phyloP scores from a whole-genome alignment of 2,329 filamentous ascomycete genomes.

The Xylariomycetidae sp. region DNA sequence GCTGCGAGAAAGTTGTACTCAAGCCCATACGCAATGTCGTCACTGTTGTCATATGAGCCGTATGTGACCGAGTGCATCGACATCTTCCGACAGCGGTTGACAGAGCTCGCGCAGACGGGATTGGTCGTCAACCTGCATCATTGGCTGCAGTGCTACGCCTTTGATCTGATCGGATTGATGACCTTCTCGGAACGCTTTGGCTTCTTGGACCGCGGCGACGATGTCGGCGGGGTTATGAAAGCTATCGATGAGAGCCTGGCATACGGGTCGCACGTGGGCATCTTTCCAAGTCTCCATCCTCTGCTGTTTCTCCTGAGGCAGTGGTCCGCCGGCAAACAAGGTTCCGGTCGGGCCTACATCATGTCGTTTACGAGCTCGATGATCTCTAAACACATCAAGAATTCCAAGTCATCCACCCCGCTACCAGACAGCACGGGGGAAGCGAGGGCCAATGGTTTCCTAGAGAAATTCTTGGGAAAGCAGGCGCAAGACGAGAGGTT shows the following conservation, averaged over 20 bases:
- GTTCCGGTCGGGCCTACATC: slow-evolving; percentile 21
- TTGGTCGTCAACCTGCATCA: slow-evolving; percentile 25
- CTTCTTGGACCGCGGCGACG: slow-evolving; percentile 31
- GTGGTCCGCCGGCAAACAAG: slow-evolving; percentile 11
- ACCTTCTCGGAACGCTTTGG: slow-evolving; percentile 31
- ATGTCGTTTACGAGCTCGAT: slow-evolving; percentile 18
- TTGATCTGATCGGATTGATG: slow-evolving; percentile 34
- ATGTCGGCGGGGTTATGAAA: slow-evolving; percentile 24
- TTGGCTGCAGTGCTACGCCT: slow-evolving; percentile 35
- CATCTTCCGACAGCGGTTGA: slow-evolving; percentile 23
- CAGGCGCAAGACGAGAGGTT: slow-evolving; percentile 24
- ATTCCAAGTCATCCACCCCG: slow-evolving; percentile 1
- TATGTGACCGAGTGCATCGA: slow-evolving; percentile 28
- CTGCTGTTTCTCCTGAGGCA: slow-evolving; percentile 7
- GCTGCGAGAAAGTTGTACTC: slow-evolving; percentile 23
- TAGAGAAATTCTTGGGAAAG: slow-evolving; percentile 22
- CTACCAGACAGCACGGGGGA: neutral
- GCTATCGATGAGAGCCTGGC: slow-evolving; percentile 18
- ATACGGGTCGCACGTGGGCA: slow-evolving; percentile 22
- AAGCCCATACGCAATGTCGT: slow-evolving; percentile 28
- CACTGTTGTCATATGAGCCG: slow-evolving; percentile 28
- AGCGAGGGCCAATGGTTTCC: slow-evolving; percentile 17
- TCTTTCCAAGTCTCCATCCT: slow-evolving; percentile 14
- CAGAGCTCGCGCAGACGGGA: slow-evolving; percentile 17
- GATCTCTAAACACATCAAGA: slow-evolving; percentile 9